Evolutionary conservation across 306 rosid genomes (phyloP), one percentile per base, ranked within the genome.

Genomic region (Rosa lucieae): DNA sequence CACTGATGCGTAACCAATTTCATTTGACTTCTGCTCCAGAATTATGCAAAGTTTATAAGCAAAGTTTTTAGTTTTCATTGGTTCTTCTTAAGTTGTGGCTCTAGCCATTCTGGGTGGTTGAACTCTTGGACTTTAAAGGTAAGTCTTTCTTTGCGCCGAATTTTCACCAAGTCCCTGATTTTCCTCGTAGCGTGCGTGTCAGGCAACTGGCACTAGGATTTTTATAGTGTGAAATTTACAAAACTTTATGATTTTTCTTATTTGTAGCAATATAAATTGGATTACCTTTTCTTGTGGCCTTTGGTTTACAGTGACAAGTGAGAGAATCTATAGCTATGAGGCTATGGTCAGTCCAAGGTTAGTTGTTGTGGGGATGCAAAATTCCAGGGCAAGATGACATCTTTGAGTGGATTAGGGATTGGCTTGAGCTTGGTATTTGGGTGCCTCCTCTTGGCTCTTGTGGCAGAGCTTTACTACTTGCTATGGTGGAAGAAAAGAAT

Each of bases 401-500:
- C 84, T 84, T 88, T 87, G 70, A 82, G 92, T 78, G 90, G 86
- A 20, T 88, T 90, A 74, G 89, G 93, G 68, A 76, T 88, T 72
- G 87, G 86, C 40, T 77, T 93, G 77, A 84, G 92, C 75, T 63
- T 94, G 71, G 94, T 92, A 0, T 90, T 92, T 82, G 96, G 94
- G 75, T 89, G 80, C 49, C 89, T 94, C 39, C 78, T 90, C 5
- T 72, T 92, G 44, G 92, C 85, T 55, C 70, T 90, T 43, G 83
- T 89, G 74, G 97, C 94, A 1, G 93, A 92, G 82, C 88, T 94
- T 61, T 94, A 86, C 91, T 94, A 92, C 70, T 71, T 92, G 82
- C 72, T 94, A 61, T 94, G 97, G 89, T 90, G 97, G 96, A 88
- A 84, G 83, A 90, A 81, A 81, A 87, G 86, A 84, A 86, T 83